phyloP scores from a whole-genome alignment of 2,329 filamentous ascomycete species.

The Colletotrichum tofieldiae region DNA sequence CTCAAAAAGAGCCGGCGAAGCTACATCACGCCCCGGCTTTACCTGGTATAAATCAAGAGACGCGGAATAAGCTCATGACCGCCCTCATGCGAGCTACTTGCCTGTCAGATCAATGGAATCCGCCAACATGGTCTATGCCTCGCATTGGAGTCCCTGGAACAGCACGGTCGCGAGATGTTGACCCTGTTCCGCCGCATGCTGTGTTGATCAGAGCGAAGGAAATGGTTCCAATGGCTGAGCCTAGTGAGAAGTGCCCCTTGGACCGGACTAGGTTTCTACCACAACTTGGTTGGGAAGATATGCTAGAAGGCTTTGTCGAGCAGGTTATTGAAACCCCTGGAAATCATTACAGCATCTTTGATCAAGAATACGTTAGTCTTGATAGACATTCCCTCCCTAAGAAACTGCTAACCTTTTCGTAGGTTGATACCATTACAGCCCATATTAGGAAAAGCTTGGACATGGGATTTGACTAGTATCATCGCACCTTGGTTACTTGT shows the following conservation, averaged over 20 bases:
- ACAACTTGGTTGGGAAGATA: conserved; percentile 35
- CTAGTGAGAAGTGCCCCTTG: conserved; percentile 26
- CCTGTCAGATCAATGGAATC: conserved; percentile 32
- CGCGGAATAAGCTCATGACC: conserved; percentile 31
- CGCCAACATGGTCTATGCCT: conserved; percentile 14
- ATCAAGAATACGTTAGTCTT: conserved; percentile 26
- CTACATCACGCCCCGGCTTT: conserved; percentile 26
- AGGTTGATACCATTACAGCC: no score
- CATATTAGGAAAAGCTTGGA: no score
- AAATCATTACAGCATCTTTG: conserved; percentile 36
- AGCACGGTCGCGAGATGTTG: conserved; percentile 10
- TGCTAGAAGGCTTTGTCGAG: conserved; percentile 34
- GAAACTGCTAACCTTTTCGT: no score
- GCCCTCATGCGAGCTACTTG: conserved; percentile 37
- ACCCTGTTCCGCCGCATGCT: conserved; percentile 20
- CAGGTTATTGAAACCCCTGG: conserved; percentile 31
- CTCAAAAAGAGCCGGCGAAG: conserved; percentile 35
- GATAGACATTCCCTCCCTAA: no score
- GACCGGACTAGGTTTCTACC: conserved; percentile 33
- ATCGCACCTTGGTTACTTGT: no score
- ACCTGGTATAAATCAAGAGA: conserved; percentile 27
- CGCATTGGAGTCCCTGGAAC: conserved; percentile 14
- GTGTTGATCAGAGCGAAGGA: conserved; percentile 32
- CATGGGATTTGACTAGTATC: no score
- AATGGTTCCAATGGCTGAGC: conserved; percentile 36